These are phyloP conservation scores for Diatrype stigma DNA, from an alignment of 2,329 filamentous ascomycete species.

Conservation along the genomic window DNA sequence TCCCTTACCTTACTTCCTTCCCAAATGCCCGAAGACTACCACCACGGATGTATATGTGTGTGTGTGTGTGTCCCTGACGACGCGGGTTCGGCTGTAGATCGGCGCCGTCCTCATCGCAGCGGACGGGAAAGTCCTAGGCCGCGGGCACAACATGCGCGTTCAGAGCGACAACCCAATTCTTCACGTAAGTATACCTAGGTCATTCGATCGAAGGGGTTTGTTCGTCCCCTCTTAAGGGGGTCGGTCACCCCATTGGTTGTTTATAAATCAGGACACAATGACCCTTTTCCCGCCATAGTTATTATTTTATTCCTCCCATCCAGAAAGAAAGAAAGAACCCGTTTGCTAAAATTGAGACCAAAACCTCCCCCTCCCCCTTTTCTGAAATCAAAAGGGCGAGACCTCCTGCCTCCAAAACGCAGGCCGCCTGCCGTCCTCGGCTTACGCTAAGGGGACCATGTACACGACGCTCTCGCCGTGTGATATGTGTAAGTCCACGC, in stretches of 20 bases:
- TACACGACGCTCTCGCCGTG: slow-evolving; percentile 77
- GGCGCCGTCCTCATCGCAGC: slow-evolving; percentile 59
- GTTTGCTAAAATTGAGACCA: no score
- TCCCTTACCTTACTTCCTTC: not conserved
- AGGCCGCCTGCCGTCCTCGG: slow-evolving; percentile 64
- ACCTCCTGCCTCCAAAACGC: slow-evolving; percentile 73
- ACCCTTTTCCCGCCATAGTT: no score
- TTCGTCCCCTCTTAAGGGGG: not conserved
- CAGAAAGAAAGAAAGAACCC: no score
- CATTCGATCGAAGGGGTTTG: not conserved
- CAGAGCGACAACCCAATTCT: slow-evolving; percentile 68
- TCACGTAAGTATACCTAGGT: slow-evolving; percentile 49
- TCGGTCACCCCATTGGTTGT: no score
- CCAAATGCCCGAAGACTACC: no score
- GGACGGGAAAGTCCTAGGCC: slow-evolving; percentile 66
- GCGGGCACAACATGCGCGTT: slow-evolving; percentile 71
- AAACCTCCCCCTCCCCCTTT: no score
- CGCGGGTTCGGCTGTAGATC: slow-evolving; percentile 32
- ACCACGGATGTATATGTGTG: no score
- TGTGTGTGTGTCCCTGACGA: no score
- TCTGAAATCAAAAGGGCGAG: no score
- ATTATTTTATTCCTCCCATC: no score
- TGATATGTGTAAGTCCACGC: slow-evolving; percentile 61
- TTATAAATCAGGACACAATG: no score
- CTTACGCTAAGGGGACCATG: slow-evolving; percentile 72